Evolutionary conservation across 352 stramenopile genomes (phyloP), one percentile per base, ranked within the genome.

Genomic region (Globisporangium rhizosaccharum): DNA sequence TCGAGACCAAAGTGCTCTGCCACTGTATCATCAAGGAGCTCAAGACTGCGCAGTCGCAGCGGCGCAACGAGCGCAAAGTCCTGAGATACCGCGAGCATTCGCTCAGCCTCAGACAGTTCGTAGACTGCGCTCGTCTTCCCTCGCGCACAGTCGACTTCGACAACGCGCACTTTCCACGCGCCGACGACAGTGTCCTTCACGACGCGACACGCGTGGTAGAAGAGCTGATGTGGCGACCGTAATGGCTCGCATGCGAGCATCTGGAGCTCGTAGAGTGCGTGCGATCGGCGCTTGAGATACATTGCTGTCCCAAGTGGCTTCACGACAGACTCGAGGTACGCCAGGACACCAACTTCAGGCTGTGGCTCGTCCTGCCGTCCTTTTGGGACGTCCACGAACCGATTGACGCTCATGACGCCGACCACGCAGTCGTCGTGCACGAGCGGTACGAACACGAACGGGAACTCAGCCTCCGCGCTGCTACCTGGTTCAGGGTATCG

Each of bases 391-490:
- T 71, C 59, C 0, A 62, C 30, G 59, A 94, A 91, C 0, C 67
- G 66, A 51, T 84, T 79, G 1, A 91, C 62, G n/a, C 70, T 80
- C 12, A 94, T 53, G 0, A 92, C 65, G 7, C 84, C 84, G 6
- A 94, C 54, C 8, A 56, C 61, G 8, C 63, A 73, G 45, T 90
- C 84, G 33, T 94, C 79, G 53, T 94, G 71, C 2, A 87, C 26
- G 2, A 94, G 66, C 30, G 84, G 82, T 3, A 92, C 20, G 14
- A 90, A 82, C 0, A 90, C 61, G 46, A 72, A 82, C n/a, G 80
- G 80, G 0, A 87, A 74, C 8, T 68, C 59, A 4, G 28, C 9
- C 59, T 23, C 2, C 23, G 4, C 36, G 46, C 1, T 42, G 14
- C 7, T 37, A 26, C 12, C 46, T 5, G 11, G 33, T 25, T 15